Percentiles rank a stretch among this genome's conserved stretches.
These are phyloP conservation scores for Phyllosticta citriasiana DNA, from an alignment of 2,329 filamentous ascomycete species.

Conservation along the genomic window DNA sequence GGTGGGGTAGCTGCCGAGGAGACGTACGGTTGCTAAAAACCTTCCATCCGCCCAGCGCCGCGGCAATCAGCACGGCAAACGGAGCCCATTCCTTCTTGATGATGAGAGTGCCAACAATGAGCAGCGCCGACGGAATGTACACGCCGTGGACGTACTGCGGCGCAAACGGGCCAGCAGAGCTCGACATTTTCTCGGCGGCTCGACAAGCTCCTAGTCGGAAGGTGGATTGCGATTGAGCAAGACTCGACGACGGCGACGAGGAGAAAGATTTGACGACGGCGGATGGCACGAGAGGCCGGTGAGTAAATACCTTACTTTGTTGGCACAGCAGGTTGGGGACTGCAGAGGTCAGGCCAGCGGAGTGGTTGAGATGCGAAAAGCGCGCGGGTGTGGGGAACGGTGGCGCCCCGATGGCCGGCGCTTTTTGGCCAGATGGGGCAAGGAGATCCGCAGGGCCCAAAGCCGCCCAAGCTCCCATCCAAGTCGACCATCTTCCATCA, in stretches of 20 bases:
- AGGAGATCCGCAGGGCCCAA: not conserved
- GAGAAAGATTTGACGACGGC: not conserved
- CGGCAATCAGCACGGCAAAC: slow-evolving; percentile 58
- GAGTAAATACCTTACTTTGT: not conserved
- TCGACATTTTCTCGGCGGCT: not conserved
- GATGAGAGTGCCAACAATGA: slow-evolving; percentile 66
- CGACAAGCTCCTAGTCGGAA: not conserved
- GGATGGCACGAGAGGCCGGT: not conserved
- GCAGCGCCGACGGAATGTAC: slow-evolving; percentile 70
- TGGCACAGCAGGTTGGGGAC: not conserved
- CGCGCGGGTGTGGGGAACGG: not conserved
- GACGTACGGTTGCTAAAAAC: slow-evolving; percentile 59
- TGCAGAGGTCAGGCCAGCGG: not conserved
- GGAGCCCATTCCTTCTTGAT: slow-evolving; percentile 63
- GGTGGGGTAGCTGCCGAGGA: not conserved
- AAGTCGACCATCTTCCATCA: not conserved
- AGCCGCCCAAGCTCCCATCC: not conserved
- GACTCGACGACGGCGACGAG: not conserved
- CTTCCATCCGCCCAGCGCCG: slow-evolving; percentile 60
- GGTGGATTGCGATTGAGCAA: not conserved
- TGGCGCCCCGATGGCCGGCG: too few relatives aligned
- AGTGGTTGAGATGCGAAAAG: not conserved
- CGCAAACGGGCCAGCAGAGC: slow-evolving; percentile 24
- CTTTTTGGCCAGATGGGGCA: not conserved
- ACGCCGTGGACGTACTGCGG: slow-evolving; percentile 65